Evolutionary conservation across 805 yeast species (phyloP), one percentile per base, ranked within the genome.

Genomic region (Millerozyma miso): DNA sequence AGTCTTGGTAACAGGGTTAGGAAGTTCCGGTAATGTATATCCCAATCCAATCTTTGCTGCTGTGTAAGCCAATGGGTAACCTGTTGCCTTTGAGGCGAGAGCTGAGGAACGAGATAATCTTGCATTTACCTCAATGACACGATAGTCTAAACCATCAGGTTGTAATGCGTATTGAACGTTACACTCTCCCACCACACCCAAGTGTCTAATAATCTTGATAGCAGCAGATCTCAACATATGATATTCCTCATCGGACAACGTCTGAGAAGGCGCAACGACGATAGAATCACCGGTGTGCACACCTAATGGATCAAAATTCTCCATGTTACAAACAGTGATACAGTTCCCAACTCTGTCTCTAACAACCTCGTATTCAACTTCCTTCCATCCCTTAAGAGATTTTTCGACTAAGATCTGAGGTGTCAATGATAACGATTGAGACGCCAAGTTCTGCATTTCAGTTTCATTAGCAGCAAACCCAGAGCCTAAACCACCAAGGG

Each of bases 131-230:
- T 91, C 99, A 59, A 91, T 93, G 49, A 91, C 96, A 64, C 98
- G 81, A 76, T 85, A 91, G 60, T 91, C 98, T 55, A 88, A 79
- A 29, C 96, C 95, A 67, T 89, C 93, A 35, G 99, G 97, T 63
- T 90, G 95, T 53, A 91, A 77, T 41, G 97, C 95, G 62, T 91
- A 91, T 69, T 91, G 99, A 49, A 91, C 96, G 65, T 91, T 91
- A 80, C 99, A 91, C 73, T 91, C 99, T 68, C 99, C 99, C 55
- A 91, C 97, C 52, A 91, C 99, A 63, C 99, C 99, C 61, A 91
- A 76, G 62, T 91, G 99, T 68, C 98, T 88, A 58, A 91, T 91
- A 59, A 91, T 88, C 71, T 93, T 93, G 66, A 93, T 88, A 44
- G 99, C 99, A 43, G 99, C 96, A 38, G 95, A 76, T 74, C 99